Conservation (phyloP, 495 filamentous ascomycete species). For the Lasiosphaeria miniovina region DNA sequence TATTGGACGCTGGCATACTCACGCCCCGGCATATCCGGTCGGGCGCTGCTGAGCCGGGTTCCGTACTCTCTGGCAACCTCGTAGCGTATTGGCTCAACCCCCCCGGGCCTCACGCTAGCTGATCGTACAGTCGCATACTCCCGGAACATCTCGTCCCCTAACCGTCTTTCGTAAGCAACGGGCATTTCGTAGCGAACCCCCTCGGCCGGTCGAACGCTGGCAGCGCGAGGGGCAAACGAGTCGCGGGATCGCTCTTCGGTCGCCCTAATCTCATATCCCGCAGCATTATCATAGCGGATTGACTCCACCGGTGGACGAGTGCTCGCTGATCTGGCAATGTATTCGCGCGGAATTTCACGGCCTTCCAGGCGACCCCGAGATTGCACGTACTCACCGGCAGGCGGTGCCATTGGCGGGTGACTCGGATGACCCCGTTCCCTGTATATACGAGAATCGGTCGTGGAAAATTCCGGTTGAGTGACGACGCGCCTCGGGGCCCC, state of each 20-base stretch:
- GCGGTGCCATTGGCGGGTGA: conserved; percentile 35
- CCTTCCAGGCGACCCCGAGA: conserved; percentile 34
- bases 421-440: conserved; percentile 49
- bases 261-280: conserved; percentile 27
- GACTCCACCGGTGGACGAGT: conserved; percentile 23
- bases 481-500: conserved; percentile 46
- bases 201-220: conserved; percentile 55
- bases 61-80: conserved; percentile 24
- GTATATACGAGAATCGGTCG: conserved; percentile 45
- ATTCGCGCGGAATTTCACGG: conserved; percentile 48
- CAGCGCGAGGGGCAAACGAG: conserved; percentile 45
- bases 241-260: conserved; percentile 46
- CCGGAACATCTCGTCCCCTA: conserved; percentile 39
- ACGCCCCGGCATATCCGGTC: conserved; percentile 39
- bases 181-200: conserved; percentile 52
- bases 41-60: conserved; percentile 33
- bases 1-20: conserved; percentile 41
- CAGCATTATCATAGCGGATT: conserved; percentile 48
- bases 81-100: conserved; percentile 16
- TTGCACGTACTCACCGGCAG: conserved; percentile 43
- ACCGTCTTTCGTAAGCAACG: conserved; percentile 42
- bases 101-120: conserved; percentile 26
- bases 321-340: conserved; percentile 48
- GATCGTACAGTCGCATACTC: conserved; percentile 29
- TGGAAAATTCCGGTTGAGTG: conserved; percentile 51